A percentile compares a stretch with the other conserved stretches of the same genome.
Evolutionary conservation across 306 rosid species (phyloP).

Genomic region (Malus sieversii): DNA sequence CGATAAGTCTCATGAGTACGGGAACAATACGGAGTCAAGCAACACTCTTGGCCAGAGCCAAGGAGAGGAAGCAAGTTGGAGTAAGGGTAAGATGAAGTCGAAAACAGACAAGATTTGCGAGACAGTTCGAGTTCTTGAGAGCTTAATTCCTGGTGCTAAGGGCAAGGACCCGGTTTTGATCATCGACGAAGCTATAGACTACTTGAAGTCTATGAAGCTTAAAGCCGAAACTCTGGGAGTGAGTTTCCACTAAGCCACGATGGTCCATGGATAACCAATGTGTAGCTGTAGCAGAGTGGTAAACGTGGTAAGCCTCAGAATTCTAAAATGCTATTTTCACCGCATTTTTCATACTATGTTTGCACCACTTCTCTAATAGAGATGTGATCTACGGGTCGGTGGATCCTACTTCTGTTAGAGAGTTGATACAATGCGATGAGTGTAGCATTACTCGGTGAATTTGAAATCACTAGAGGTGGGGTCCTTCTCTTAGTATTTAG

Average conservation of each 20-base stretch:
- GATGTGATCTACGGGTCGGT: too few species aligned
- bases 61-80: conserved; percentile 20
- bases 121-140: conserved; percentile 53
- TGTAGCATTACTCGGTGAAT: conserved; percentile 2
- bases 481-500: conserved; percentile 28
- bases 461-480: conserved; percentile 31
- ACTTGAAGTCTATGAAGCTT: conserved; percentile 57
- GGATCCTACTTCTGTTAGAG: too few species aligned
- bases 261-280: background rate
- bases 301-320: background rate
- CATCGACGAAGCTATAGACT: conserved; percentile 65
- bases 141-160: conserved; percentile 66
- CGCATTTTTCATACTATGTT: too few species aligned
- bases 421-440: too few species aligned
- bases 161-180: conserved; percentile 65
- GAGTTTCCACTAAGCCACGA: conserved; percentile 16
- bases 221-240: conserved; percentile 37
- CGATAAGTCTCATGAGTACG: conserved; percentile 21
- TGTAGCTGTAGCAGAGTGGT: background rate
- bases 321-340: background rate
- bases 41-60: conserved; percentile 22
- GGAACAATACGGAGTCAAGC: conserved; percentile 51
- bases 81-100: conserved; percentile 20
- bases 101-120: conserved; percentile 50
- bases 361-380: too few species aligned